Evolutionary conservation across 257 asterid species (phyloP).

Genomic region (Primulina eburnea): DNA sequence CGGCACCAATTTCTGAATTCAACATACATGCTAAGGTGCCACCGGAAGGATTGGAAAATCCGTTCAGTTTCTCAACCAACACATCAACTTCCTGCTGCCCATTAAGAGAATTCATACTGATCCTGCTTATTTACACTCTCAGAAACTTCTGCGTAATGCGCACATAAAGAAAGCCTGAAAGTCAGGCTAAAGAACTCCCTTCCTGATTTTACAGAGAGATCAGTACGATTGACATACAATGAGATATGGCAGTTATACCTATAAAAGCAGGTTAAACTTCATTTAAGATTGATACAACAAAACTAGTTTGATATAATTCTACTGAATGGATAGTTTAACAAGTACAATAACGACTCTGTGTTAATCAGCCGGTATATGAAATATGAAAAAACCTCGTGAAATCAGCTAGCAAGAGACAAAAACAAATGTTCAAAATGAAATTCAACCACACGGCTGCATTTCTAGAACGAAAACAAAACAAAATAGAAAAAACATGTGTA

Average conservation of each 20-base stretch:
- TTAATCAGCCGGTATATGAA: conserved; percentile 5
- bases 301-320: background rate
- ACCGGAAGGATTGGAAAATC: conserved; percentile 49
- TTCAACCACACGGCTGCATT: conserved; percentile 27
- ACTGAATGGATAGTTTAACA: background rate
- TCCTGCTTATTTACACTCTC: conserved; percentile 32
- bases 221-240: conserved; percentile 17
- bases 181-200: conserved; percentile 22
- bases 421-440: background rate
- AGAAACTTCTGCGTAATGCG: conserved; percentile 27
- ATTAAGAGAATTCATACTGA: conserved; percentile 47
- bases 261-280: conserved; percentile 5
- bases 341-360: background rate
- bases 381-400: background rate
- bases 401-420: conserved; percentile 16
- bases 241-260: conserved; percentile 1
- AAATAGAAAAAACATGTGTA: background rate
- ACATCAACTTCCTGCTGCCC: conserved; percentile 47
- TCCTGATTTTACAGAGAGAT: conserved; percentile 20
- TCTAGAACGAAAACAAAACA: conserved; percentile 4
- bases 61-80: conserved; percentile 39
- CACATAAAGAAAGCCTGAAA: conserved; percentile 31
- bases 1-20: conserved; percentile 94
- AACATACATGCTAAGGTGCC: conserved; percentile 84
- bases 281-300: conserved; percentile 4